These are phyloP conservation scores for Spencermartinsiella ligniputridi DNA, from an alignment of 1,139 yeast genomes.

Conservation along the genomic window DNA sequence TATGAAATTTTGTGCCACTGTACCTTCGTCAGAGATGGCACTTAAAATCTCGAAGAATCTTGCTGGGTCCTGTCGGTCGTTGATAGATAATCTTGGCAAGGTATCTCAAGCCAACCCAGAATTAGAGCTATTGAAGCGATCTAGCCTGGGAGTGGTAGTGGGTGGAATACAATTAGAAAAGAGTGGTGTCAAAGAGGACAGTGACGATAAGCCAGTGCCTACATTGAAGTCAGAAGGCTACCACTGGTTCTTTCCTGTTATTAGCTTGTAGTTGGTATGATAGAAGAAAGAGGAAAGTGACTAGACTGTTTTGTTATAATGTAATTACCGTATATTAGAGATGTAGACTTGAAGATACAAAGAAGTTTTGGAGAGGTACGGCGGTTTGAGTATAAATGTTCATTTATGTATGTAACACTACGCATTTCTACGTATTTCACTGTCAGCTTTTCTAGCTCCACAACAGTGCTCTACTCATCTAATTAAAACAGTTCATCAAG, in stretches of 20 bases:
- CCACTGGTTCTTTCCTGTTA: conserved; percentile 35
- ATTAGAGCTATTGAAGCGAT: conserved; percentile 29
- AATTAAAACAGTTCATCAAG: conserved; percentile 72
- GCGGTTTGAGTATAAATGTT: no score
- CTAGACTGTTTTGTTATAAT: no score
- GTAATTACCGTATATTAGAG: no score
- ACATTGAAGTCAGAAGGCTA: conserved; percentile 19
- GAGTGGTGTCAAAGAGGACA: conserved; percentile 1
- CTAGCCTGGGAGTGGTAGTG: conserved; percentile 30
- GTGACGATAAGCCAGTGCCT: not conserved
- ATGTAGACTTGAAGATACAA: no score
- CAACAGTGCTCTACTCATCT: no score
- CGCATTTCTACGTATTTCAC: no score
- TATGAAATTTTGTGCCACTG: conserved; percentile 13
- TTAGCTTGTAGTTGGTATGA: conserved; percentile 16
- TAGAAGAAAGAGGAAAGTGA: no score
- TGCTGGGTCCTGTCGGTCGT: conserved; percentile 18
- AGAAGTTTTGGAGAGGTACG: no score
- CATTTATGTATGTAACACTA: no score
- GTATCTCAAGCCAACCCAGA: conserved; percentile 25
- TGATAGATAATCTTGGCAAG: conserved; percentile 21
- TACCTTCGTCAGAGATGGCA: conserved; percentile 16
- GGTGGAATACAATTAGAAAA: conserved; percentile 19
- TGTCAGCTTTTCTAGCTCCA: no score
- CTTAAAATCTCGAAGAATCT: conserved; percentile 16